A percentile compares a stretch with the other conserved stretches of the same genome.
These are phyloP conservation scores for Pythium myriotylum DNA, from an alignment of 352 stramenopile species.

Conservation along the genomic window DNA sequence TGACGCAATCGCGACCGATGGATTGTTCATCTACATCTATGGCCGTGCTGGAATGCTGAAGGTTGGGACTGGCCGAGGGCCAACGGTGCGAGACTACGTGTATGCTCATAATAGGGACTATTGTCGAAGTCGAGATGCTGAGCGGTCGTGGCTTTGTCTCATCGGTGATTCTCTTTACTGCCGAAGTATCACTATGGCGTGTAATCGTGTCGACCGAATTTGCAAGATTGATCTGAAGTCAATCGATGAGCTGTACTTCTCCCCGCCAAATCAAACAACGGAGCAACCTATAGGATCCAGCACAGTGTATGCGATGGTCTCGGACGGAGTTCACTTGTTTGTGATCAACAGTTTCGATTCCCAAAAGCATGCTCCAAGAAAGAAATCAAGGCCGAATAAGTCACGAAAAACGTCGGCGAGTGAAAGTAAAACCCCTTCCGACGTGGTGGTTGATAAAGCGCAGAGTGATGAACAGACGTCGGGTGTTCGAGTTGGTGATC, in stretches of 20 bases:
- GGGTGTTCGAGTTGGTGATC: slow-evolving; percentile 61
- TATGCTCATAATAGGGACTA: slow-evolving; percentile 71
- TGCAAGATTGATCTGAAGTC: slow-evolving; percentile 34
- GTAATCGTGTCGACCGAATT: slow-evolving; percentile 68
- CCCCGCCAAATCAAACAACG: slow-evolving; percentile 35
- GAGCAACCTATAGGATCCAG: slow-evolving; percentile 47
- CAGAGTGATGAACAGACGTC: too few relatives aligned
- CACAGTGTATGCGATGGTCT: slow-evolving; percentile 77
- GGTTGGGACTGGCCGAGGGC: slow-evolving; percentile 65
- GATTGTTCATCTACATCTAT: slow-evolving; percentile 71
- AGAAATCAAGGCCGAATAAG: slow-evolving; percentile 21
- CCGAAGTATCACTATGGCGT: slow-evolving; percentile 72
- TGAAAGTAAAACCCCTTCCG: neutral
- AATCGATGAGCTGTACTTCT: slow-evolving; percentile 66
- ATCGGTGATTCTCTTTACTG: slow-evolving; percentile 67
- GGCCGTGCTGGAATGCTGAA: slow-evolving; percentile 64
- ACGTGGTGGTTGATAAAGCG: too few relatives aligned
- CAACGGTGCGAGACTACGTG: slow-evolving; percentile 69
- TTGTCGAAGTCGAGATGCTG: slow-evolving; percentile 53
- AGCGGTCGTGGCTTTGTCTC: slow-evolving; percentile 80
- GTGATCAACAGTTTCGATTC: slow-evolving; percentile 71
- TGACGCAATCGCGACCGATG: slow-evolving; percentile 74
- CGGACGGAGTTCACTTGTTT: slow-evolving; percentile 58
- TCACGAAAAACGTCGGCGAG: slow-evolving; percentile 1
- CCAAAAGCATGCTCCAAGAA: slow-evolving; percentile 34